Conservation (phyloP, 768 basidiomycete genomes). For the Podaxis sp. region DNA sequence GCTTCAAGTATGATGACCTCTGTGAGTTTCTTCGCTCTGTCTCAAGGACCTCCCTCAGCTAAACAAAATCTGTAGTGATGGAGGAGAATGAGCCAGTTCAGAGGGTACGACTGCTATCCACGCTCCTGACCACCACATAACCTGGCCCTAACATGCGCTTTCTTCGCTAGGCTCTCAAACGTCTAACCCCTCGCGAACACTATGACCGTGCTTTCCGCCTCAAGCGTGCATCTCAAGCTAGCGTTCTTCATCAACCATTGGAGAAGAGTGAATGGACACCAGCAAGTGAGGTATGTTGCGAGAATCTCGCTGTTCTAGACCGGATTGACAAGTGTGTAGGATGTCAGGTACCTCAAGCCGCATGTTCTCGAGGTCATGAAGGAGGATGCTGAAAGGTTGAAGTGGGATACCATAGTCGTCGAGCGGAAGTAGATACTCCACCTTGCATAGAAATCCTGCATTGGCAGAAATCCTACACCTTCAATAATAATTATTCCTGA, state of each 20-base stretch:
- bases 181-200: conserved; percentile 71
- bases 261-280: conserved; percentile 80
- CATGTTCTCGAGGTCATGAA: conserved; percentile 66
- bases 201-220: conserved; percentile 93
- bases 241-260: conserved; percentile 73
- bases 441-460: neutral
- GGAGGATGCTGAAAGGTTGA: conserved; percentile 72
- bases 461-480: neutral
- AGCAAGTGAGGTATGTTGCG: conserved; percentile 58
- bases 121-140: neutral
- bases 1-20: conserved; percentile 94
- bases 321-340: conserved; percentile 42
- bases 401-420: conserved; percentile 79
- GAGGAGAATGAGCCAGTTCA: conserved; percentile 79
- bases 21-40: conserved; percentile 44
- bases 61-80: conserved; percentile 42
- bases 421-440: conserved; percentile 52
- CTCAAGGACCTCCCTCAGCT: conserved; percentile 8
- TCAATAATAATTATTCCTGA: conserved; percentile 6
- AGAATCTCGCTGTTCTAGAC: neutral
- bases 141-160: neutral
- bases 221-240: conserved; percentile 77
- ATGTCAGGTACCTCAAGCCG: conserved; percentile 83
- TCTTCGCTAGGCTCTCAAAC: conserved; percentile 64
- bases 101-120: conserved; percentile 44